phyloP scores from a whole-genome alignment of 2,329 filamentous ascomycete species.

The Trichoderma simmonsii region DNA sequence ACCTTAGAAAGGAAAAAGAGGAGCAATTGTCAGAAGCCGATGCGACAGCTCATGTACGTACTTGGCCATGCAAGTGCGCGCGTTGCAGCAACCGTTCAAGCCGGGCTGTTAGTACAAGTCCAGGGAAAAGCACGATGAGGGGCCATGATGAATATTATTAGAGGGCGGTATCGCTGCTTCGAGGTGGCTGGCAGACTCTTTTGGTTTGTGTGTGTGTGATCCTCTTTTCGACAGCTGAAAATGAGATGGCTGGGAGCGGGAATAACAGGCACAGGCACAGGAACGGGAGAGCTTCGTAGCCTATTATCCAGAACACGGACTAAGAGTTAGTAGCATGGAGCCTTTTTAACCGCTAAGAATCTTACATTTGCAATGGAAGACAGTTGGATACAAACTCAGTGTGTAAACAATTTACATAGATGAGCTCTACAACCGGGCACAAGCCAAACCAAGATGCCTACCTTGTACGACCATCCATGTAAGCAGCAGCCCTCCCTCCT shows the following conservation, averaged over 20 bases:
- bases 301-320: background rate
- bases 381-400: background rate
- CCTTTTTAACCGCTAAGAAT: background rate
- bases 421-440: background rate
- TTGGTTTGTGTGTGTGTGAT: background rate
- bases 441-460: too few relatives aligned
- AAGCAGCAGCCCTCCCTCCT: background rate
- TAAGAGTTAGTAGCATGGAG: background rate
- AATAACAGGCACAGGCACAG: background rate
- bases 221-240: background rate
- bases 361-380: background rate
- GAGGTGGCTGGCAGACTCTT: conserved; percentile 2
- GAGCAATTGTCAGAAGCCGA: background rate
- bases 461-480: background rate
- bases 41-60: conserved; percentile 6
- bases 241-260: conserved; percentile 11
- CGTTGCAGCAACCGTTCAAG: background rate
- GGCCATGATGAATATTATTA: background rate
- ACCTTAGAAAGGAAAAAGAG: background rate
- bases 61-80: conserved; percentile 6
- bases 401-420: background rate
- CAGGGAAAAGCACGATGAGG: background rate
- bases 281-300: conserved; percentile 7
- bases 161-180: conserved; percentile 4
- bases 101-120: background rate